Evolutionary conservation across 441 rosid genomes (phyloP), one percentile per base, ranked within the genome.

Genomic region (Francoa sonchifolia): DNA sequence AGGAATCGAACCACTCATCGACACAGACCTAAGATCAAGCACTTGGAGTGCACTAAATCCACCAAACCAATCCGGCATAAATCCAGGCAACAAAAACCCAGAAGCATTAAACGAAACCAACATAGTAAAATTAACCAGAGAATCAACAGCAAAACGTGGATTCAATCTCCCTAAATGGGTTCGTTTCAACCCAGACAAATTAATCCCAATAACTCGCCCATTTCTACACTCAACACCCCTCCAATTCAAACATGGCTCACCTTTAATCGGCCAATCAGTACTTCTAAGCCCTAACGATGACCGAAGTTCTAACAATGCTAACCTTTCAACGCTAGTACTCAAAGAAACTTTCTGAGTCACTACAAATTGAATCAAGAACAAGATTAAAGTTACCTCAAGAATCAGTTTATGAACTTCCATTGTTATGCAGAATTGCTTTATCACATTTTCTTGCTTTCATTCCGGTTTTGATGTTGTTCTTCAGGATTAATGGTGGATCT

Each of bases 31-130:
- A 61, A 92, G 96, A 84, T 92, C 99, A 72, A 92, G 66, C 34
- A 62, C 72, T 63, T 59, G 73, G 41, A 92, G 67, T 0, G 65
- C 45, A 27, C 34, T 50, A 39, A 86, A 58, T 2, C 46, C 48
- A 44, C 99, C 95, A 45, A 90, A 74, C 90, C 73, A 78, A 42
- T 72, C 79, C 10, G 99, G 99, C 26, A 90, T 68, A 2, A 71
- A 39, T 23, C 96, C 99, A 39, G 84, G 96, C 8, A 92, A 76
- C 14, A 48, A 39, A 49, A 92, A 79, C 26, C 72, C 60, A n/a
- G 99, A 86, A 2, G 96, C 92, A 44, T 86, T 86, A 36, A 92
- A 83, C 20, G 72, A 74, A 32, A 34, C 54, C 72, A 92, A 51
- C 23, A 35, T 42, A 8, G 96, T 74, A 16, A 92, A 58, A 54